Conservation (phyloP, 2,329 filamentous ascomycete genomes). For the Trichoderma afroharzianum region DNA sequence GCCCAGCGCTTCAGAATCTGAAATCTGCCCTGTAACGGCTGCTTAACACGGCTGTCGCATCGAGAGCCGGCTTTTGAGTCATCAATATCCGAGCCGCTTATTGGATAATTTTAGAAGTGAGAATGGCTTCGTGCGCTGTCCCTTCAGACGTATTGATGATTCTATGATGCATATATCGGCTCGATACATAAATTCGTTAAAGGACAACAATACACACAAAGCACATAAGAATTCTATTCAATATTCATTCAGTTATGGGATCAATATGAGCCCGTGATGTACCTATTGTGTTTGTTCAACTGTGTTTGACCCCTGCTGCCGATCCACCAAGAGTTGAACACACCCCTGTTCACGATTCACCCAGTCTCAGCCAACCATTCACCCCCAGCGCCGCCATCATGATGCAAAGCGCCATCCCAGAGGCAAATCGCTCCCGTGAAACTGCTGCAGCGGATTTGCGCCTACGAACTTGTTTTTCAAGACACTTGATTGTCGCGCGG, state of each 20-base stretch:
- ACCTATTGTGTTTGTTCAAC: background rate
- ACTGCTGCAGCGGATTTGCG: background rate
- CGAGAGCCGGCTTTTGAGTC: background rate
- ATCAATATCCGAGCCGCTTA: background rate
- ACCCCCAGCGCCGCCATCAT: background rate
- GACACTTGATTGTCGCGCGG: slow-evolving; percentile 1
- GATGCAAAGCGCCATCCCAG: slow-evolving; percentile 10
- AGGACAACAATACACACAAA: too few relatives aligned
- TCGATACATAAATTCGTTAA: background rate
- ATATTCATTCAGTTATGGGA: background rate
- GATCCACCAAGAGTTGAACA: too few relatives aligned
- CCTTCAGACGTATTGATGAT: too few relatives aligned
- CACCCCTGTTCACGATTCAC: slow-evolving; percentile 7
- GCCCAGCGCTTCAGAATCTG: background rate
- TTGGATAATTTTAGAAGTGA: background rate
- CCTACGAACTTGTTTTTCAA: background rate
- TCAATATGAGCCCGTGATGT: background rate
- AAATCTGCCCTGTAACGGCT: background rate
- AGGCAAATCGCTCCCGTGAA: background rate
- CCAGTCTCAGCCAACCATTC: slow-evolving; percentile 1
- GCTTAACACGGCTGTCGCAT: background rate
- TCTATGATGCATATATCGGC: too few relatives aligned
- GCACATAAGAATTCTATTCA: background rate
- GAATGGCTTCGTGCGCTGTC: background rate
- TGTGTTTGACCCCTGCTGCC: background rate